Conservation (phyloP, 495 filamentous ascomycete species). For the Delitschia confertaspora region DNA sequence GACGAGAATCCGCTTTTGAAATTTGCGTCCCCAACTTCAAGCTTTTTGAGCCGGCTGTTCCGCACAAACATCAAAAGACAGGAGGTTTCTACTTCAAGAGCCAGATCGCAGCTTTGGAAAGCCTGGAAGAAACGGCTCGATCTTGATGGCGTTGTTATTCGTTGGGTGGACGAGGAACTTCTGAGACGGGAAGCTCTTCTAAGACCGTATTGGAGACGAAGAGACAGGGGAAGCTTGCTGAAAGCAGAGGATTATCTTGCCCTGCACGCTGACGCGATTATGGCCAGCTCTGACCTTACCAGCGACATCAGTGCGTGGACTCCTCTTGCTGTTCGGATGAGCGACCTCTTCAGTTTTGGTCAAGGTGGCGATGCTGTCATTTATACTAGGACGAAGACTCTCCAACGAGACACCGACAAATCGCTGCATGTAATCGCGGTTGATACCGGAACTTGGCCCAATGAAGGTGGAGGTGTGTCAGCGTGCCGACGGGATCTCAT, state of each 20-base stretch:
- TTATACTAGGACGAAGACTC: constrained; percentile 37
- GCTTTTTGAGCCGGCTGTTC: constrained; percentile 40
- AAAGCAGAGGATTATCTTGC: constrained; percentile 50
- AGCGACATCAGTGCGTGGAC: constrained; percentile 51
- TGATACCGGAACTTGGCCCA: constrained; percentile 59
- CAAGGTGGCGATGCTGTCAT: constrained; percentile 51
- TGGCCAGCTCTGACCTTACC: constrained; percentile 53
- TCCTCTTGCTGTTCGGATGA: constrained; percentile 52
- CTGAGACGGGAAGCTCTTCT: constrained; percentile 49
- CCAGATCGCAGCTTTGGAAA: constrained; percentile 55
- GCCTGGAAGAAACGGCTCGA: constrained; percentile 52
- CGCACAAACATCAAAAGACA: constrained; percentile 44
- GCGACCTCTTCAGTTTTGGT: constrained; percentile 56
- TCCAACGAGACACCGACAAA: constrained; percentile 44
- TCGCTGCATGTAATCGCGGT: constrained; percentile 54
- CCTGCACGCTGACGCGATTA: constrained; percentile 48
- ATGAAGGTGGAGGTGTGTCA: constrained; percentile 57
- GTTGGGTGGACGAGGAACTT: constrained; percentile 56
- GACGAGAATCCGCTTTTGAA: constrained; percentile 50
- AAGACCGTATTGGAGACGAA: constrained; percentile 48
- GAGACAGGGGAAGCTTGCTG: constrained; percentile 46
- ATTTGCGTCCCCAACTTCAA: constrained; percentile 43
- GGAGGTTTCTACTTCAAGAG: constrained; percentile 48
- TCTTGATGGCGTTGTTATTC: constrained; percentile 52
- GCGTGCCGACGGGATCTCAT: constrained; percentile 61